Conservation (phyloP, 2,329 filamentous ascomycete species). For the Ceratocystiopsis minuta region DNA sequence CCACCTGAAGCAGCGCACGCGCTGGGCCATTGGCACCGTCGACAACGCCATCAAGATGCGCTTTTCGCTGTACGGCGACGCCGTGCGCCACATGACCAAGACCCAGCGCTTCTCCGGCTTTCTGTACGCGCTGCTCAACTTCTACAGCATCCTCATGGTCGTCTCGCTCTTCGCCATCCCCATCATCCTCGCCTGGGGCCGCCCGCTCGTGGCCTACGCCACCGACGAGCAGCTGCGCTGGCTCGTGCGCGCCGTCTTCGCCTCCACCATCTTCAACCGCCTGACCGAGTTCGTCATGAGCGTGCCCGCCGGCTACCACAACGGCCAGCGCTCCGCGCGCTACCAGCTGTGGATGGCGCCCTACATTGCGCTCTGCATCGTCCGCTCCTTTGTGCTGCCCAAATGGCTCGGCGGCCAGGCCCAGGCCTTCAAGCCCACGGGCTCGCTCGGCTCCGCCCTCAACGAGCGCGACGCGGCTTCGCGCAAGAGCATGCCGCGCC, state of each 20-base stretch:
- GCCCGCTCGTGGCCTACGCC: slow-evolving; percentile 37
- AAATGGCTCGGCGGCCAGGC: slow-evolving; percentile 40
- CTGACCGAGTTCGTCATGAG: slow-evolving; percentile 37
- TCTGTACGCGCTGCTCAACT: slow-evolving; percentile 33
- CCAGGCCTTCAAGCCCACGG: slow-evolving; percentile 42
- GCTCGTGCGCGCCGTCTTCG: slow-evolving; percentile 37
- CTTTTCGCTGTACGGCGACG: slow-evolving; percentile 36
- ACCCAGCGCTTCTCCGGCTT: slow-evolving; percentile 40
- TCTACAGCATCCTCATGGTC: slow-evolving; percentile 32
- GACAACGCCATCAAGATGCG: slow-evolving; percentile 40
- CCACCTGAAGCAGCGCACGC: slow-evolving; percentile 36
- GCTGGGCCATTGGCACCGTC: slow-evolving; percentile 35
- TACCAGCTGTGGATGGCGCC: slow-evolving; percentile 43
- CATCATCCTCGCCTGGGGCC: slow-evolving; percentile 36
- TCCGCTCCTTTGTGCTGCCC: slow-evolving; percentile 40
- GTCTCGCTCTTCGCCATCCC: slow-evolving; percentile 33
- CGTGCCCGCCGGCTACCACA: slow-evolving; percentile 39
- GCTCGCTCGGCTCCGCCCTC: slow-evolving; percentile 34
- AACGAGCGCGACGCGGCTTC: slow-evolving; percentile 37
- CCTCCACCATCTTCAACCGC: slow-evolving; percentile 29
- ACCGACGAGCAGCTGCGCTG: slow-evolving; percentile 34
- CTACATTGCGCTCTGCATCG: slow-evolving; percentile 24
- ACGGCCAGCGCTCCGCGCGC: slow-evolving; percentile 35
- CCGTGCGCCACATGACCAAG: slow-evolving; percentile 31
- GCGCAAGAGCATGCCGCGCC: slow-evolving; percentile 32